Base-by-base conservation (phyloP, 805 yeast genomes). In the Saccharomyces eubayanus region DNA sequence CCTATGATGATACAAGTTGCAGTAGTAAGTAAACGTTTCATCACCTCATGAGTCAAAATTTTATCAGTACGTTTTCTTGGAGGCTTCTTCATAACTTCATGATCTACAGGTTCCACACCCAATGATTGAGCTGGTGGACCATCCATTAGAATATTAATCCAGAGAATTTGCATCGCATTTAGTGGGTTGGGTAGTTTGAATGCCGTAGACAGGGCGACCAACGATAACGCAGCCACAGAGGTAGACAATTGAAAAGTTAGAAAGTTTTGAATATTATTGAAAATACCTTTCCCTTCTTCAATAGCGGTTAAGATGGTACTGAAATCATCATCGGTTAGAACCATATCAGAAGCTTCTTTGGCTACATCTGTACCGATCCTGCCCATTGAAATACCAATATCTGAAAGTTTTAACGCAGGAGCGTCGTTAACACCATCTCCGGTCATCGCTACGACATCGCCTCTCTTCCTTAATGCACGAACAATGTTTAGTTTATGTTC, bases 381-480 rank as follows among this genome's bases (percentile, higher is more conserved):
- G 56, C 90, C 94, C 94, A 91, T 90, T 12, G 96, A 85, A 61
- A 92, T 89, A 64, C 98, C 98, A 62, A 91, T 91, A 72, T 91
- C 97, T 2, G 98, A 97, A 61, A 91, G 77, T 68, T 92, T 91
- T 62, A 92, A 77, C 5, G 98, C 97, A n/a, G 98, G 98, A 0
- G 98, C 98, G 75, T 91, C 98, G 69, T 91, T 91, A 12, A 92
- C 97, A 72, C 98, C 98, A 72, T 91, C 98, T 62, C 99, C 99
- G n/a, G 98, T 91, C 97, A 92, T 91, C 27, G 97, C 99, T 51
- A 92, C 98, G 57, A 92, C 84, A 69, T 92, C 96, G 51, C 97
- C 97, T 67, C 96, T 80, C 68, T 81, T 80, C 69, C 91, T 96
- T 58, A 91, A 76, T 0, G 97, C 97, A 64, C 87, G 82, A 31